phyloP scores from a whole-genome alignment of 139 green algal genomes.

The Chlorella sorokiniana region DNA sequence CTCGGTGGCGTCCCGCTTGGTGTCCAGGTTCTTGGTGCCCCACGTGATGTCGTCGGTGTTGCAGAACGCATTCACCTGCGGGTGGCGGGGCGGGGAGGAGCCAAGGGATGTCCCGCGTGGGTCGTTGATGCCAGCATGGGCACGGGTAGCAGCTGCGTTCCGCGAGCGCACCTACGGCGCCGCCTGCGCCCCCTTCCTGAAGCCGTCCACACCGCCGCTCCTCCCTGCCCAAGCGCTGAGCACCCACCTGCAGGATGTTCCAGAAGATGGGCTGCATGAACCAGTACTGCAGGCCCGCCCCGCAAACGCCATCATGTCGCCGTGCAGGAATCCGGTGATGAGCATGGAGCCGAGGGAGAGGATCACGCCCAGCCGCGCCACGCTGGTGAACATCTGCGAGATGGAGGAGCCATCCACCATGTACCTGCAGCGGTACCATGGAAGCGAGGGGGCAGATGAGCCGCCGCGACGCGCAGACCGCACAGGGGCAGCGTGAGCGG shows the following conservation, averaged over 20 bases:
- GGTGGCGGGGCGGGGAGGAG: neutral
- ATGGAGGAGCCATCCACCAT: constrained; percentile 25
- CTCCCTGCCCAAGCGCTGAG: no score
- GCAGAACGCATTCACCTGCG: constrained; percentile 48
- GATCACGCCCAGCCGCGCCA: constrained; percentile 37
- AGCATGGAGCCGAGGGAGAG: constrained; percentile 41
- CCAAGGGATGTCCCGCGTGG: neutral
- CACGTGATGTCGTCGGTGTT: constrained; percentile 56
- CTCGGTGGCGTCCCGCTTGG: constrained; percentile 36
- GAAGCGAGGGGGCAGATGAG: neutral
- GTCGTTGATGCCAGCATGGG: no score
- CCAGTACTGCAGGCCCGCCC: constrained; percentile 49
- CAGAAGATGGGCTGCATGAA: constrained; percentile 50
- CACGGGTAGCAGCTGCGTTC: no score
- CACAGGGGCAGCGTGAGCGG: no score
- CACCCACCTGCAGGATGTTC: constrained; percentile 47
- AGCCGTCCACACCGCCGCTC: neutral
- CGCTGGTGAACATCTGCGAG: constrained; percentile 22
- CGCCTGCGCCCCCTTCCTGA: neutral
- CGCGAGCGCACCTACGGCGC: no score
- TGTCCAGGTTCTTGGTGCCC: constrained; percentile 58
- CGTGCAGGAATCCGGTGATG: constrained; percentile 43
- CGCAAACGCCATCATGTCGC: constrained; percentile 38
- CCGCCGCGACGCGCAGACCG: no score
- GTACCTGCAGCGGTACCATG: constrained; percentile 21